Percentiles rank a stretch among this genome's conserved stretches.
phyloP scores from a whole-genome alignment of 2,329 filamentous ascomycete genomes.

The Microthyrium microscopicum region DNA sequence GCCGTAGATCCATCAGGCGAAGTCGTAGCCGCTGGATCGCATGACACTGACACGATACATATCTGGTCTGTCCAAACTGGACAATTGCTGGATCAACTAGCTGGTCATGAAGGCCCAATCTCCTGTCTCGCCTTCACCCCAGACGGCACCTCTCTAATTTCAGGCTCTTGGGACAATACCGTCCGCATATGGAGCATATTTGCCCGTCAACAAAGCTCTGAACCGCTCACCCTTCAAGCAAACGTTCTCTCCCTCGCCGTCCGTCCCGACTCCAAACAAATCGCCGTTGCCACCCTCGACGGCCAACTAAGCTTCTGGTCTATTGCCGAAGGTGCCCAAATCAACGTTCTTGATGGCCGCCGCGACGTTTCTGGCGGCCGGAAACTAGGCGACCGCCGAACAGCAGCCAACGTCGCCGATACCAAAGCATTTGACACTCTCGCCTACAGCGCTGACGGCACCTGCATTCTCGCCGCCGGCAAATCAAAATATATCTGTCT shows the following conservation, averaged over 20 bases:
- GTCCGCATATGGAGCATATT: conserved; percentile 96
- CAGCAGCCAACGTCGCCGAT: conserved; percentile 75
- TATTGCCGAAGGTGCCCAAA: conserved; percentile 70
- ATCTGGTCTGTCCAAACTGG: conserved; percentile 98
- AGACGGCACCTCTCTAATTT: conserved; percentile 67
- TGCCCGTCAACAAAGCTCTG: conserved; percentile 80
- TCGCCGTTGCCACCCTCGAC: conserved; percentile 83
- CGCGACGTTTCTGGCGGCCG: conserved; percentile 87
- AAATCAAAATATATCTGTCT: conserved; percentile 98
- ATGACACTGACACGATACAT: conserved; percentile 94
- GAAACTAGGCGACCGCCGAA: conserved; percentile 71
- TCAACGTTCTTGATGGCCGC: conserved; percentile 72
- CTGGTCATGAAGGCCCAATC: conserved; percentile 88
- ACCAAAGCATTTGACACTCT: conserved; percentile 85
- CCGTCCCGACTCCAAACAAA: conserved; percentile 75
- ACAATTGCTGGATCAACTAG: conserved; percentile 75
- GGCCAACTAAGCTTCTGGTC: conserved; percentile 94
- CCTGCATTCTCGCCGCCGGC: conserved; percentile 74
- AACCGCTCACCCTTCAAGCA: conserved; percentile 79
- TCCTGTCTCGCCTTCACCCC: conserved; percentile 78
- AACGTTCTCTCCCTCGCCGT: conserved; percentile 79
- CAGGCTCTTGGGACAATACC: conserved; percentile 92
- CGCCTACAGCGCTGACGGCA: conserved; percentile 81
- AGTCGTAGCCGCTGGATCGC: conserved; percentile 83
- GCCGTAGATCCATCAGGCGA: conserved; percentile 96